These are phyloP conservation scores for Cadophora gregata DNA, from an alignment of 2,329 filamentous ascomycete species.

Conservation along the genomic window DNA sequence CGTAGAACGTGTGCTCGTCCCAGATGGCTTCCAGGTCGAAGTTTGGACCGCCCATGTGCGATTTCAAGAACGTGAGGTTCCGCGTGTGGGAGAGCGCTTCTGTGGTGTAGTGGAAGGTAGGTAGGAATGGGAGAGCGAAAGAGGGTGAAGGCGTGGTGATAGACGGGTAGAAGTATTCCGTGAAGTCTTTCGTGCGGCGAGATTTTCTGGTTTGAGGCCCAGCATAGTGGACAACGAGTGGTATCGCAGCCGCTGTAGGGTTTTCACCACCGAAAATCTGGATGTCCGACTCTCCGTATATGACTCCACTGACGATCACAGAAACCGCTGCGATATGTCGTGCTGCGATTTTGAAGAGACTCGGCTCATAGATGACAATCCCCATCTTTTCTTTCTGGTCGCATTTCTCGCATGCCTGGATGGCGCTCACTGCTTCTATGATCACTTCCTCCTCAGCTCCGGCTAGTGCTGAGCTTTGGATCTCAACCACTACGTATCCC, in stretches of 20 bases:
- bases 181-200: not conserved
- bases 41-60: slow-evolving; percentile 64
- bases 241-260: not conserved
- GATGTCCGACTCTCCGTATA: not conserved
- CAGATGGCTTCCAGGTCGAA: slow-evolving; percentile 81
- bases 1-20: slow-evolving; percentile 77
- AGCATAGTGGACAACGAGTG: not conserved
- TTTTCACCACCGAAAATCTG: not conserved
- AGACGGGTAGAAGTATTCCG: slow-evolving; percentile 1
- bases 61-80: slow-evolving; percentile 69
- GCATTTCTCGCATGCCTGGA: slow-evolving; percentile 1
- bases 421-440: not conserved
- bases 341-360: not conserved
- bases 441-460: not conserved
- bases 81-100: slow-evolving; percentile 67
- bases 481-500: slow-evolving; percentile 41
- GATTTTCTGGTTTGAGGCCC: not conserved
- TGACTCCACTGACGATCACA: slow-evolving; percentile 5
- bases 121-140: slow-evolving; percentile 27
- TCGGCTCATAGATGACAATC: slow-evolving; percentile 1
- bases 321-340: not conserved
- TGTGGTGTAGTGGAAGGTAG: slow-evolving; percentile 42
- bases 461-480: slow-evolving; percentile 7
- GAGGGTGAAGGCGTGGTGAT: not conserved
- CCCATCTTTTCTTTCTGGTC: slow-evolving; percentile 2